Conservation (phyloP, 352 stramenopile species). For the Albugo laibachii region DNA sequence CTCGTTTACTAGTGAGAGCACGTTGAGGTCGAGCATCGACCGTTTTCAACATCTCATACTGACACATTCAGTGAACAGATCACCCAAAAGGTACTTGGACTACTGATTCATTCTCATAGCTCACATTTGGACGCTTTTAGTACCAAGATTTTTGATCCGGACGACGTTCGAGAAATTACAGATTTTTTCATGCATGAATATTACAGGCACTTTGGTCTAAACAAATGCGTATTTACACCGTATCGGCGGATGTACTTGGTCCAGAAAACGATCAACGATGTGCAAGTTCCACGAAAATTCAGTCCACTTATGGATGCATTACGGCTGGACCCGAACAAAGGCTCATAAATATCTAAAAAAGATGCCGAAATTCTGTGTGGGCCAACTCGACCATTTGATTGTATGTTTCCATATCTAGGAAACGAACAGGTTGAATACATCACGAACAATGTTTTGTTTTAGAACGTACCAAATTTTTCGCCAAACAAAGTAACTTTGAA, state of each 20-base stretch:
- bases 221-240: constrained; percentile 65
- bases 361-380: constrained; percentile 39
- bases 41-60: constrained; percentile 41
- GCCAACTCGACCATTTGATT: constrained; percentile 62
- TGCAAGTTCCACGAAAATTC: constrained; percentile 18
- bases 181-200: constrained; percentile 64
- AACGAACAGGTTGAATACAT: no score
- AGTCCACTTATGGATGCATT: constrained; percentile 19
- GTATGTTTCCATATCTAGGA: constrained; percentile 62
- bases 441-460: background rate
- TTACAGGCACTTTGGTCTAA: constrained; percentile 59
- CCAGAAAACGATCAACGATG: constrained; percentile 20
- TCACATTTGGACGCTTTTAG: constrained; percentile 9
- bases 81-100: constrained; percentile 29
- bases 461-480: constrained; percentile 18
- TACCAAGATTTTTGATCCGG: constrained; percentile 28
- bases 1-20: constrained; percentile 15
- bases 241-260: constrained; percentile 28
- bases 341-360: constrained; percentile 21
- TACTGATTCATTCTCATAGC: background rate
- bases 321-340: constrained; percentile 6
- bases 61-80: constrained; percentile 41
- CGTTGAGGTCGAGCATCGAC: constrained; percentile 27
- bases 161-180: constrained; percentile 30
- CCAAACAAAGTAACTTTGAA: constrained; percentile 75